phyloP scores from a whole-genome alignment of 495 filamentous ascomycete species.

The Penicillium longicatenatum region DNA sequence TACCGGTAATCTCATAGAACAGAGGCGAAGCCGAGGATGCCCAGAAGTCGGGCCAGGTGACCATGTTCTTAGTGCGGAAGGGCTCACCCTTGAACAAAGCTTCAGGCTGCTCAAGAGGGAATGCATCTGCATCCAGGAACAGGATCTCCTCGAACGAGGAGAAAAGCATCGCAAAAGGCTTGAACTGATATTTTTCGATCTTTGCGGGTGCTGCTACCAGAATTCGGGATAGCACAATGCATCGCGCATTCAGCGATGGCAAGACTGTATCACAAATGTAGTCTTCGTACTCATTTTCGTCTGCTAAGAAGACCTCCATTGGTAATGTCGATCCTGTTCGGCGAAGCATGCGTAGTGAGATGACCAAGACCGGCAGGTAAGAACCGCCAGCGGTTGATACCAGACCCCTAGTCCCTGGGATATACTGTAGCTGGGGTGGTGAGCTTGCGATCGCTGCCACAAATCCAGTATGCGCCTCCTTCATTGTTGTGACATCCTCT shows the following conservation, averaged over 20 bases:
- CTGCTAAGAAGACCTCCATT: conserved; percentile 53
- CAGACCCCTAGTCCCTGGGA: conserved; percentile 40
- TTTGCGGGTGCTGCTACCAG: conserved; percentile 19
- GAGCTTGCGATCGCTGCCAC: conserved; percentile 28
- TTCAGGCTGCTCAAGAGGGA: conserved; percentile 49
- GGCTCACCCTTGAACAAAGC: conserved; percentile 47
- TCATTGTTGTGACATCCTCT: conserved; percentile 27
- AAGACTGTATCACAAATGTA: conserved; percentile 50
- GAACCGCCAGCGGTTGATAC: conserved; percentile 41
- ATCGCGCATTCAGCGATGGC: conserved; percentile 45
- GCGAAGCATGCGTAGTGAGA: conserved; percentile 53
- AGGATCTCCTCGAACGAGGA: conserved; percentile 57
- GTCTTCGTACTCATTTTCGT: conserved; percentile 42
- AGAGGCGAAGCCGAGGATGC: conserved; percentile 42
- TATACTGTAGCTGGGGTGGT: conserved; percentile 35
- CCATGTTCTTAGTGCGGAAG: conserved; percentile 45
- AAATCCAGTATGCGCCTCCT: conserved; percentile 36
- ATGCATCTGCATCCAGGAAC: conserved; percentile 57
- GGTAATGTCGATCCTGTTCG: conserved; percentile 51
- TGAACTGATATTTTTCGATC: conserved; percentile 53
- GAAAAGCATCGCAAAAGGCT: conserved; percentile 55
- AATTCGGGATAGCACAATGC: conserved; percentile 41
- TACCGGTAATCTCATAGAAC: conserved; percentile 51
- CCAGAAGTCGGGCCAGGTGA: conserved; percentile 62
- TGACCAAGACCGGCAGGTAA: conserved; percentile 42